A percentile compares a stretch with the other conserved stretches of the same genome.
Evolutionary conservation across 1,139 yeast genomes (phyloP).

Genomic region (Blastobotrys proliferans): DNA sequence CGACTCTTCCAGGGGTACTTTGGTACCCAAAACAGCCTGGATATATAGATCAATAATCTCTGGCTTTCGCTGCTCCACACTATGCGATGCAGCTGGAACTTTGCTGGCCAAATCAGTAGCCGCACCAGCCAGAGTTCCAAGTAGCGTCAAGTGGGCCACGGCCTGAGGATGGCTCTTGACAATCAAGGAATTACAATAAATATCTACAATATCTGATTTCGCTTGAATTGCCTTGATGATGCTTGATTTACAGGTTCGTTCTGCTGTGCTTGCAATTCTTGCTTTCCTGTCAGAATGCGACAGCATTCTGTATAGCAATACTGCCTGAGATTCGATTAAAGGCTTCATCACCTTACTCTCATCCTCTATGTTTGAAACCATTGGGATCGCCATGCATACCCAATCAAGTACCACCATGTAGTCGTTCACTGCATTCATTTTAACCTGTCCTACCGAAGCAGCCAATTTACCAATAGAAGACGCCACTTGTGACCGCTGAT

Average conservation of each 20-base stretch:
- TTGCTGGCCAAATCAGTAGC: slow-evolving; percentile 26
- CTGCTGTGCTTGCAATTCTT: slow-evolving; percentile 29
- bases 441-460: slow-evolving; percentile 13
- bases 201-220: slow-evolving; percentile 16
- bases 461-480: slow-evolving; percentile 35
- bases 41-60: slow-evolving; percentile 27
- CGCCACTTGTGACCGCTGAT: slow-evolving; percentile 31
- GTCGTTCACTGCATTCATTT: slow-evolving; percentile 48
- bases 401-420: slow-evolving; percentile 55
- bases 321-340: slow-evolving; percentile 26
- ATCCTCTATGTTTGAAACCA: slow-evolving; percentile 15
- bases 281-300: slow-evolving; percentile 19
- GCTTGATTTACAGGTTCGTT: slow-evolving; percentile 27
- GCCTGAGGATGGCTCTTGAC: slow-evolving; percentile 17
- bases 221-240: slow-evolving; percentile 17
- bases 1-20: slow-evolving; percentile 22
- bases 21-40: slow-evolving; percentile 32
- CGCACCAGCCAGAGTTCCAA: slow-evolving; percentile 31
- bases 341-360: slow-evolving; percentile 16
- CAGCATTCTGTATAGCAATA: slow-evolving; percentile 25
- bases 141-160: slow-evolving; percentile 20
- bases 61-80: slow-evolving; percentile 19
- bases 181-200: slow-evolving; percentile 21
- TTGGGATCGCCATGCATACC: slow-evolving; percentile 41
- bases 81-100: slow-evolving; percentile 25